Conservation (phyloP, 2,329 filamentous ascomycete genomes). For the Rhytidhysteron rufulum region DNA sequence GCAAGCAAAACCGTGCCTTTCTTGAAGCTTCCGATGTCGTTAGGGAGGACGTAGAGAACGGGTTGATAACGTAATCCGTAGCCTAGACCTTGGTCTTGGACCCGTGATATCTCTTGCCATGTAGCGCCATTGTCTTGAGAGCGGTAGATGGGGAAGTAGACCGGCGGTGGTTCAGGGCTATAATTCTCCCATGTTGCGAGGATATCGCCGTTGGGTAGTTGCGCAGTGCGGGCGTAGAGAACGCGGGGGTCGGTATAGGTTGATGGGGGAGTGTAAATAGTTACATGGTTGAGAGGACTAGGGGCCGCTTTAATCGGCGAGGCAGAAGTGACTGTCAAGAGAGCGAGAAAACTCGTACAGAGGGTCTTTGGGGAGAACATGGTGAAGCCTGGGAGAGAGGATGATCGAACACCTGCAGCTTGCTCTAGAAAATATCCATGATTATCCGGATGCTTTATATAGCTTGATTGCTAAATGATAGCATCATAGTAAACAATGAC, state of each 20-base stretch:
- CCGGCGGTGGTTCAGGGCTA: constrained; percentile 41
- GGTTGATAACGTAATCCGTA: constrained; percentile 69
- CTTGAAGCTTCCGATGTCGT: constrained; percentile 54
- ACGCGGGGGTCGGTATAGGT: constrained; percentile 46
- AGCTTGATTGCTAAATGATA: no score
- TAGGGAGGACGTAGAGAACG: constrained; percentile 61
- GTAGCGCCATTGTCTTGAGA: constrained; percentile 47
- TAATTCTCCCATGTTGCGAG: constrained; percentile 56
- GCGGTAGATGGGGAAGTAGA: constrained; percentile 46
- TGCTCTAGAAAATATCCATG: not conserved
- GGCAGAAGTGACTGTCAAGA: not conserved
- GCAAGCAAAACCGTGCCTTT: constrained; percentile 62
- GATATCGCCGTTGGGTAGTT: constrained; percentile 42
- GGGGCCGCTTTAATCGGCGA: not conserved
- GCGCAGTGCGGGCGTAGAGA: constrained; percentile 50
- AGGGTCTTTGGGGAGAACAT: not conserved
- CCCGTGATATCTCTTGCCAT: constrained; percentile 61
- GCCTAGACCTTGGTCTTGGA: constrained; percentile 61
- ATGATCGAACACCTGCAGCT: not conserved
- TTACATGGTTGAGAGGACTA: constrained; percentile 15
- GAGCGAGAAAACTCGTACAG: not conserved
- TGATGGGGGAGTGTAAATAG: constrained; percentile 42
- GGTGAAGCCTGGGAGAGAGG: not conserved
- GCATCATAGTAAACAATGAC: not conserved
- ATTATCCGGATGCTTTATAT: not conserved